These are phyloP conservation scores for Ceratocystis alfenasii DNA, from an alignment of 2,329 filamentous ascomycete genomes.

Conservation along the genomic window DNA sequence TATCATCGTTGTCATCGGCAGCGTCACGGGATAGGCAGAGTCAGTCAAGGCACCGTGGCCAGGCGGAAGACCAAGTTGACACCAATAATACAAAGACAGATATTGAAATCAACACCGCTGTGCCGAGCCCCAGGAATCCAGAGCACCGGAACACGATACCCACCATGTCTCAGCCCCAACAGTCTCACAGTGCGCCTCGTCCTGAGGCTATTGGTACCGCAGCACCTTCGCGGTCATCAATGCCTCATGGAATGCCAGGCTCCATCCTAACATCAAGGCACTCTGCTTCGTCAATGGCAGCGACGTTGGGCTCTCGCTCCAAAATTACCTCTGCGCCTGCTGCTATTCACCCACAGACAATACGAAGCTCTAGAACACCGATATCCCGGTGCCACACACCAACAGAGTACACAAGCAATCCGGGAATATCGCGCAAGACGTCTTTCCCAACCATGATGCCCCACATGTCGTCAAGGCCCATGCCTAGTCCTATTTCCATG, in stretches of 20 bases:
- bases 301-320: not conserved
- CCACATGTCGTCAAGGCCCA: not conserved
- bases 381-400: not conserved
- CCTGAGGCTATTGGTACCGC: not conserved
- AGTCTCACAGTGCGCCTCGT: not conserved
- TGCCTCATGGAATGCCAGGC: not conserved
- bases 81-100: not conserved
- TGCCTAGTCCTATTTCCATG: not conserved
- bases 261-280: not conserved
- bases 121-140: not conserved
- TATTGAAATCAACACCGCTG: not conserved
- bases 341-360: not conserved
- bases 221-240: constrained; percentile 3
- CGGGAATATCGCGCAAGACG: not conserved
- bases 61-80: not conserved
- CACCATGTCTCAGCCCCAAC: not conserved
- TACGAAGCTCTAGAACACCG: not conserved
- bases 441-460: constrained; percentile 1
- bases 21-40: constrained; percentile 1
- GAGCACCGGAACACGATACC: constrained; percentile 5
- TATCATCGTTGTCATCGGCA: not conserved
- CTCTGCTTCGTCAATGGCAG: not conserved
- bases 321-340: not conserved
- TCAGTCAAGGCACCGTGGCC: not conserved
- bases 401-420: not conserved